Evolutionary conservation across 23 red algal genomes (phyloP).

Genomic region (Gracilaria domingensis): DNA sequence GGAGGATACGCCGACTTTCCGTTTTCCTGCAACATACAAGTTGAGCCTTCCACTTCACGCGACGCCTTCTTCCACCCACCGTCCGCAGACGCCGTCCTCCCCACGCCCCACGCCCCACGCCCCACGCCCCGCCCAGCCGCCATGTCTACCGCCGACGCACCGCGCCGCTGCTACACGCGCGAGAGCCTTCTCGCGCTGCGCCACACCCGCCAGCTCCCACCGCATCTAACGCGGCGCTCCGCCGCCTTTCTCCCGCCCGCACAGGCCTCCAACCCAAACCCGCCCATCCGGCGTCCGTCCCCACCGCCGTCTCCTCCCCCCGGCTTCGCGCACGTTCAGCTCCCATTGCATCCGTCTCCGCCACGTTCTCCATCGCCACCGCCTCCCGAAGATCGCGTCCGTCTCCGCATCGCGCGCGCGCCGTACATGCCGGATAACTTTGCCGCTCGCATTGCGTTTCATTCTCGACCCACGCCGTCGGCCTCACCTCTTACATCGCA

Average conservation of each 20-base stretch:
- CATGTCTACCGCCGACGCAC: slow-evolving; percentile 1
- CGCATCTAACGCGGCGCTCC: slow-evolving; percentile 24
- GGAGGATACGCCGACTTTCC: too few relatives aligned
- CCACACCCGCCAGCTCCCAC: slow-evolving; percentile 15
- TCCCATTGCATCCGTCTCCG: slow-evolving; percentile 5
- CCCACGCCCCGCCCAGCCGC: not conserved
- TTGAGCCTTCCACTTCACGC: not conserved
- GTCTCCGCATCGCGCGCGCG: slow-evolving; percentile 19
- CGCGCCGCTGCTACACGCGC: not conserved
- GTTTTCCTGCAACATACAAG: too few relatives aligned
- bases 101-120: not conserved
- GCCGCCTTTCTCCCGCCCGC: not conserved
- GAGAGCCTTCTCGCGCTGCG: slow-evolving; percentile 20
- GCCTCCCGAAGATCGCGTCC: slow-evolving; percentile 15
- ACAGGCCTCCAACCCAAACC: not conserved
- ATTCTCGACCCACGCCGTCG: slow-evolving; percentile 6
- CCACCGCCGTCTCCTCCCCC: not conserved
- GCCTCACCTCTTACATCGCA: slow-evolving; percentile 24
- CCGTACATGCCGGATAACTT: slow-evolving; percentile 48
- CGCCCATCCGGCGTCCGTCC: not conserved
- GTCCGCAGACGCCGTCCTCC: not conserved
- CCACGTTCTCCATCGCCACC: slow-evolving; percentile 27
- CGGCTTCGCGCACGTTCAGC: slow-evolving; percentile 1
- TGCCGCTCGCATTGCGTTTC: slow-evolving; percentile 21
- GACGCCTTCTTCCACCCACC: not conserved